Evolutionary conservation across 1,139 yeast species (phyloP).

Genomic region (Hanseniaspora uvarum): DNA sequence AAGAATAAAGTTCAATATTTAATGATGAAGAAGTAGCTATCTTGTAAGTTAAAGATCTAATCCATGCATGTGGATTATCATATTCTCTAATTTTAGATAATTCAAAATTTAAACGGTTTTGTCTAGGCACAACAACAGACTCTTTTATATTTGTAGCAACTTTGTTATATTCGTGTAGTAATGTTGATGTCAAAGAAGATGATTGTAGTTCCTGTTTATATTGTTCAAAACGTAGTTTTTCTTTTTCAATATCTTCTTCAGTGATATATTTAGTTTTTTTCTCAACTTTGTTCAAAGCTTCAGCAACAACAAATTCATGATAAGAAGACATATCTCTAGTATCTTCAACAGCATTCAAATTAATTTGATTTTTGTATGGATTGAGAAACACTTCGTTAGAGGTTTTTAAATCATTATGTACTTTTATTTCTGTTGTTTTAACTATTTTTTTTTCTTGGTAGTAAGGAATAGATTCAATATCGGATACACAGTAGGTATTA

Average conservation of each 20-base stretch:
- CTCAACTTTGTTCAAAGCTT: neutral
- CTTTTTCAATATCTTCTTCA: neutral
- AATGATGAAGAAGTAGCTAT: neutral
- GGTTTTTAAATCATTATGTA: neutral
- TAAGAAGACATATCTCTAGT: neutral
- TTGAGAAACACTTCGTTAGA: neutral
- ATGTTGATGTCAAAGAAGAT: neutral
- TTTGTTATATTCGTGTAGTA: neutral
- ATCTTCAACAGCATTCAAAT: neutral
- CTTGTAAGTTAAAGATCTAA: neutral
- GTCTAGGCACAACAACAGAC: neutral
- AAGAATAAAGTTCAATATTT: neutral
- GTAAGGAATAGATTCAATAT: constrained; percentile 83
- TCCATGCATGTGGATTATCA: constrained; percentile 43
- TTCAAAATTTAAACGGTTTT: constrained; percentile 18
- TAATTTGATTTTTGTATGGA: neutral
- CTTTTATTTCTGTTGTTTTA: constrained; percentile 19
- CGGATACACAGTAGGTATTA: constrained; percentile 80
- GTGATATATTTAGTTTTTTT: neutral
- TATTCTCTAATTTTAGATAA: constrained; percentile 34
- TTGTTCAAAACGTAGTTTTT: neutral
- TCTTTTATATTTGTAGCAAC: neutral
- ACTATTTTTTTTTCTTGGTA: constrained; percentile 46
- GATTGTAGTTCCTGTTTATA: neutral
- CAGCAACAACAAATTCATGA: neutral